Evolutionary conservation across 2,329 filamentous ascomycete species (phyloP).

Genomic region (Colletotrichum aenigma): DNA sequence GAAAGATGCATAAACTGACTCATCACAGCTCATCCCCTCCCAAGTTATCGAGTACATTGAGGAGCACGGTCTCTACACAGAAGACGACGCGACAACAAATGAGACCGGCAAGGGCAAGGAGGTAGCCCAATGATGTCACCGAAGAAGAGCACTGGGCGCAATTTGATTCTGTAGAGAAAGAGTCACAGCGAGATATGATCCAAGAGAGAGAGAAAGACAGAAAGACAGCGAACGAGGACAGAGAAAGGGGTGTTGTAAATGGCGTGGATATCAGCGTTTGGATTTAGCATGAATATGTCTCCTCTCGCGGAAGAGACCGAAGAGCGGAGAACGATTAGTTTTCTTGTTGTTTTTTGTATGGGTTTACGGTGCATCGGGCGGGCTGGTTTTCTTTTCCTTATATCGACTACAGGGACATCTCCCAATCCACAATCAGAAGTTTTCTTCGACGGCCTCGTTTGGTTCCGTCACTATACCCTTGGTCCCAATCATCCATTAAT

Average conservation of each 20-base stretch:
- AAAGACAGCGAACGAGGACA: not conserved
- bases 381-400: not conserved
- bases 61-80: constrained; percentile 67
- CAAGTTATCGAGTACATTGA: constrained; percentile 78
- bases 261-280: constrained; percentile 19
- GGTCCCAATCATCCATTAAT: no score
- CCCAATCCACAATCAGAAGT: constrained; percentile 1
- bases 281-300: not conserved
- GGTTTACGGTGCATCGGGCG: constrained; percentile 3
- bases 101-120: constrained; percentile 17
- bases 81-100: constrained; percentile 30
- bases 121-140: not conserved
- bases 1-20: not conserved
- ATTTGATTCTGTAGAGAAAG: not conserved
- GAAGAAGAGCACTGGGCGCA: not conserved
- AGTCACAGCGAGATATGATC: not conserved
- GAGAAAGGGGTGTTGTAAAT: not conserved
- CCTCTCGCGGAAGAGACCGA: not conserved
- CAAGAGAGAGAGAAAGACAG: not conserved
- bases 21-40: constrained; percentile 68
- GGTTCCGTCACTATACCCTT: not conserved
- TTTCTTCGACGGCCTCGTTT: not conserved
- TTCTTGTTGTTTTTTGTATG: not conserved
- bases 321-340: not conserved
- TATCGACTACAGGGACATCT: constrained; percentile 3